Evolutionary conservation across 495 filamentous ascomycete genomes (phyloP), one percentile per base, ranked within the genome.

Genomic region (Hypoxylon rickii): DNA sequence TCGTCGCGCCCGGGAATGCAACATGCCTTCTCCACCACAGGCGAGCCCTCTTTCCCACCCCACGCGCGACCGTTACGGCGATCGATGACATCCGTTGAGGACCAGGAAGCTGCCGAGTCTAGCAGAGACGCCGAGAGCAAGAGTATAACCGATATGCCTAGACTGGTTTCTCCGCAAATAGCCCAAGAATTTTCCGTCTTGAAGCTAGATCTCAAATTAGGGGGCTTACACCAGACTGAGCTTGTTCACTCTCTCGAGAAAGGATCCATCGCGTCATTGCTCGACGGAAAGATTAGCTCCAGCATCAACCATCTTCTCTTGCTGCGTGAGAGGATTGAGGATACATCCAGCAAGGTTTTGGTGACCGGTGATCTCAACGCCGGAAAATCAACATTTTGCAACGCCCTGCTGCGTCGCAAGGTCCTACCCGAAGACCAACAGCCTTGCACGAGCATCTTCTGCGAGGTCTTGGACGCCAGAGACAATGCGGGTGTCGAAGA

Each of bases 391-490:
- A 97, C 94, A 3, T 97, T 98, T 61, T 98, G 94, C 76, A 98
- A 98, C 73, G 95, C 94, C 7, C 74, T 98, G 17, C 74, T 98
- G 31, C 86, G 94, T 36, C 86, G 92, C 51, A 97, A 97, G 72
- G 81, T 98, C 12, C 76, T 98, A 12, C 94, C 94, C 3, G 94
- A 96, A 74, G 95, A 97, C 59, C 92, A 98, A 68, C 94, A 96
- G 64, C 94, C 94, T n/a, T 97, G 95, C 74, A 98, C 94, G 3
- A 94, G 89, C 70, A 96, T 97, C 48, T 98, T 98, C 74, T 97
- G 95, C 67, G 94, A 98, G 69, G 94, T 98, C 2, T 76, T 98
- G 34, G 91, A 97, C 73, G 87, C 89, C 15, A 80, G 90, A 49
- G 92, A 96, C 64, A 98, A 98, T 61, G 83, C 81, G 37, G 89